Evolutionary conservation across 768 basidiomycete species (phyloP).

Genomic region (Lactifluus hygrophoroides): DNA sequence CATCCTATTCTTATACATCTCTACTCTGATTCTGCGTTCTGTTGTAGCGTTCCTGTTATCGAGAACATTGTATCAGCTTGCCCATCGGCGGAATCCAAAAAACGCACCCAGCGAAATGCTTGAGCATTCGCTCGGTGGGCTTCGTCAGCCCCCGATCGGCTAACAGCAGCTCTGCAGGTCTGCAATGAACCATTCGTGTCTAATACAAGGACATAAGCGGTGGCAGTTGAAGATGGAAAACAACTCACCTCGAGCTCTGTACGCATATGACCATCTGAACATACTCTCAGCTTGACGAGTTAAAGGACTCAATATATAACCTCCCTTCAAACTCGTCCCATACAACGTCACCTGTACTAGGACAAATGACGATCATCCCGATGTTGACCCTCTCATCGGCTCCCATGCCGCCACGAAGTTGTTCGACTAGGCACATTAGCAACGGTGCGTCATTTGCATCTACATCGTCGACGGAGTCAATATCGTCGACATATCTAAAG

Average conservation of each 20-base stretch:
- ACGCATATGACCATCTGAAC: slow-evolving; percentile 68
- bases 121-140: slow-evolving; percentile 67
- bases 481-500: slow-evolving; percentile 70
- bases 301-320: slow-evolving; percentile 1
- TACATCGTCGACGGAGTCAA: slow-evolving; percentile 58
- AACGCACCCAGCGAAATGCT: slow-evolving; percentile 56
- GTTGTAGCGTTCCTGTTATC: slow-evolving; percentile 21
- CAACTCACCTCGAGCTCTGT: slow-evolving; percentile 72
- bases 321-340: slow-evolving; percentile 88
- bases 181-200: slow-evolving; percentile 82
- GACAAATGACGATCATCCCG: slow-evolving; percentile 70
- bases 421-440: slow-evolving; percentile 68
- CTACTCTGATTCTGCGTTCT: slow-evolving; percentile 46
- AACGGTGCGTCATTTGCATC: slow-evolving; percentile 54
- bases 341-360: slow-evolving; percentile 85
- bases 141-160: slow-evolving; percentile 51
- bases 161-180: slow-evolving; percentile 74
- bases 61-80: background rate
- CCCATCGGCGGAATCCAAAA: background rate
- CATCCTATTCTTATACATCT: slow-evolving; percentile 48
- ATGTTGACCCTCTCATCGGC: slow-evolving; percentile 42
- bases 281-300: slow-evolving; percentile 5
- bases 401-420: slow-evolving; percentile 33
- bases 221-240: background rate
- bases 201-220: slow-evolving; percentile 26